phyloP scores from a whole-genome alignment of 1,284 basidiomycete genomes.

The Ceratobasidium sp. region DNA sequence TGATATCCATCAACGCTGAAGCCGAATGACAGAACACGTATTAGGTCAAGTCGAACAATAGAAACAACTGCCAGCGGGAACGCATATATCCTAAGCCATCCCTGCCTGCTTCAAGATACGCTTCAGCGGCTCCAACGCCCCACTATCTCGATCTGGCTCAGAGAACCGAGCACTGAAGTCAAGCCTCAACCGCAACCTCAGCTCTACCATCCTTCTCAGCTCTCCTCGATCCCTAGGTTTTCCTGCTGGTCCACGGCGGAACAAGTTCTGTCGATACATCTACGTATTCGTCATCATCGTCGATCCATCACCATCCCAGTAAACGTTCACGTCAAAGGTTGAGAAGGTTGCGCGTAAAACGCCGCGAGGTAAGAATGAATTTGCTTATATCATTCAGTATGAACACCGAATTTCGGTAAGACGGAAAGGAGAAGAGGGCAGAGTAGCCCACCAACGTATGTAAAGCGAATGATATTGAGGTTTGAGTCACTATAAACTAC shows the following conservation, averaged over 20 bases:
- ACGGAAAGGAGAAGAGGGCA: constrained; percentile 80
- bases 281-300: no score
- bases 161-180: no score
- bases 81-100: no score
- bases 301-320: no score
- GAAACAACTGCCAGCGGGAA: not conserved
- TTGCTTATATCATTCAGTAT: no score
- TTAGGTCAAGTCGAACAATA: no score
- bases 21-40: not conserved
- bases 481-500: constrained; percentile 84
- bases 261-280: no score
- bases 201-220: constrained; percentile 83
- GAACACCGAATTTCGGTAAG: constrained; percentile 48
- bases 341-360: constrained; percentile 83
- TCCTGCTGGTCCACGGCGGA: no score
- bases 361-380: constrained; percentile 74
- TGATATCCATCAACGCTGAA: not conserved
- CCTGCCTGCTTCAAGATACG: no score
- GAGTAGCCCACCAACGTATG: constrained; percentile 81
- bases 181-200: no score
- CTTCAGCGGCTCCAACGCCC: not conserved
- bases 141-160: no score
- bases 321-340: constrained; percentile 76
- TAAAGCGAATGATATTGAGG: constrained; percentile 77
- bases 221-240: no score